phyloP scores from a whole-genome alignment of 441 rosid species.

The Erodium trifolium region DNA sequence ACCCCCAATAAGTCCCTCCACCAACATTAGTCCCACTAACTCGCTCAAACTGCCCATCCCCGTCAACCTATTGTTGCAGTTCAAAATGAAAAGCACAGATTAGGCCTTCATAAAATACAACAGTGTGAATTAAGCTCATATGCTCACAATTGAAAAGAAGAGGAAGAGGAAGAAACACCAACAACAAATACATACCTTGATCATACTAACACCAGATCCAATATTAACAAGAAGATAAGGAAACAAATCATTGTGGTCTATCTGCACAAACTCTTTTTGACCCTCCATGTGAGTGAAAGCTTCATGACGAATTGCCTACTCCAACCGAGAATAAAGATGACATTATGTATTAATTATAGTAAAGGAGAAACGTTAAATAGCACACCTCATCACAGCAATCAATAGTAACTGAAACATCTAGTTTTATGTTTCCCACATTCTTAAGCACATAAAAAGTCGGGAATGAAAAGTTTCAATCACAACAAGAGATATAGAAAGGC shows the following conservation, averaged over 20 bases:
- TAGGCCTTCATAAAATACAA: slow-evolving; percentile 9
- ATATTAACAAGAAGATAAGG: slow-evolving; percentile 98
- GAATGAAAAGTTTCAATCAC: not conserved
- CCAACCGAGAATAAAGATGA: slow-evolving; percentile 10
- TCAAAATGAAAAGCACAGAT: slow-evolving; percentile 18
- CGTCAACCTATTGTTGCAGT: slow-evolving; percentile 70
- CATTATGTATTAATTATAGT: not conserved
- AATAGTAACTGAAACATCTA: not conserved
- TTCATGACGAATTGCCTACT: slow-evolving; percentile 96
- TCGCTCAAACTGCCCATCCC: slow-evolving; percentile 92
- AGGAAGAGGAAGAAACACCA: slow-evolving; percentile 9
- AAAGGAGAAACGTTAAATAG: not conserved
- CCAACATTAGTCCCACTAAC: slow-evolving; percentile 99
- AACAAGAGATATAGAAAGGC: not conserved
- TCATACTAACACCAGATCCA: slow-evolving; percentile 99
- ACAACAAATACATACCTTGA: slow-evolving; percentile 53
- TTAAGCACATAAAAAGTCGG: not conserved
- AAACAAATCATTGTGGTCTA: slow-evolving; percentile 80
- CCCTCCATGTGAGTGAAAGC: slow-evolving; percentile 96
- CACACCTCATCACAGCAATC: not conserved
- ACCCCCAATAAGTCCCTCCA: slow-evolving; percentile 98
- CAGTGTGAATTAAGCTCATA: slow-evolving; percentile 14
- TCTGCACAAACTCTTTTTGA: slow-evolving; percentile 88
- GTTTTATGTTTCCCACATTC: slow-evolving; percentile 5
- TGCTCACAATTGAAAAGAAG: slow-evolving; percentile 9